A percentile compares a stretch with the other conserved stretches of the same genome.
Conservation (phyloP, 495 filamentous ascomycete species). For the Xylaria flabelliformis region DNA sequence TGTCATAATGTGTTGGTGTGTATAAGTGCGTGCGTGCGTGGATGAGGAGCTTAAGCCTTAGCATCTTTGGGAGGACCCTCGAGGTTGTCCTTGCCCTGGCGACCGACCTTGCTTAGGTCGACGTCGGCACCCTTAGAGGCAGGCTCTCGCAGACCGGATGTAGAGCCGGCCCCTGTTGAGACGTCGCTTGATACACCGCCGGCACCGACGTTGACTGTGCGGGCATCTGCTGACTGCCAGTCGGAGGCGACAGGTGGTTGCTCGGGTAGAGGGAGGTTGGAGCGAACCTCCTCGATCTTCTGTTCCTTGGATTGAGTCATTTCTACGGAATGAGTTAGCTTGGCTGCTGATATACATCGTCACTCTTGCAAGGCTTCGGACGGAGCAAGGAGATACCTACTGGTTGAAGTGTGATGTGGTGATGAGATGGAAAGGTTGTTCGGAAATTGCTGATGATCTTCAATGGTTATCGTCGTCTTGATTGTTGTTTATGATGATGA, state of each 20-base stretch:
- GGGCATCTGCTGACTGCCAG: conserved; percentile 73
- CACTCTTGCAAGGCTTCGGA: neutral
- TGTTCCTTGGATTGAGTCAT: conserved; percentile 42
- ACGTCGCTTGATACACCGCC: conserved; percentile 61
- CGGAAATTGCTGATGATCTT: neutral
- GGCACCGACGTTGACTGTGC: conserved; percentile 71
- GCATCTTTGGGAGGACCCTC: conserved; percentile 61
- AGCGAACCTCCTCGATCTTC: conserved; percentile 70
- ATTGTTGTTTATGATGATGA: neutral
- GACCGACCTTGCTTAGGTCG: conserved; percentile 58
- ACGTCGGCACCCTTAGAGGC: conserved; percentile 61
- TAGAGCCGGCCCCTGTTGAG: conserved; percentile 55
- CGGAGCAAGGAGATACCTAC: neutral
- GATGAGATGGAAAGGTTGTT: neutral
- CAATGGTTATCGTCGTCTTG: neutral
- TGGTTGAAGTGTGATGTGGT: conserved; percentile 14
- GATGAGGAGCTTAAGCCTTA: conserved; percentile 34
- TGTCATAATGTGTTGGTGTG: neutral
- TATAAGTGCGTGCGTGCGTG: neutral
- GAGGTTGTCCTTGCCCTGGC: conserved; percentile 61
- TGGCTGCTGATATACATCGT: conserved; percentile 3
- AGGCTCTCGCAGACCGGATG: conserved; percentile 66
- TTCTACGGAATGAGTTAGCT: conserved; percentile 19
- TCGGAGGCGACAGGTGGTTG: conserved; percentile 73
- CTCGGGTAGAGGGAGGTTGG: conserved; percentile 81